Evolutionary conservation across 495 filamentous ascomycete species (phyloP).

Genomic region (Neurospora sp.): DNA sequence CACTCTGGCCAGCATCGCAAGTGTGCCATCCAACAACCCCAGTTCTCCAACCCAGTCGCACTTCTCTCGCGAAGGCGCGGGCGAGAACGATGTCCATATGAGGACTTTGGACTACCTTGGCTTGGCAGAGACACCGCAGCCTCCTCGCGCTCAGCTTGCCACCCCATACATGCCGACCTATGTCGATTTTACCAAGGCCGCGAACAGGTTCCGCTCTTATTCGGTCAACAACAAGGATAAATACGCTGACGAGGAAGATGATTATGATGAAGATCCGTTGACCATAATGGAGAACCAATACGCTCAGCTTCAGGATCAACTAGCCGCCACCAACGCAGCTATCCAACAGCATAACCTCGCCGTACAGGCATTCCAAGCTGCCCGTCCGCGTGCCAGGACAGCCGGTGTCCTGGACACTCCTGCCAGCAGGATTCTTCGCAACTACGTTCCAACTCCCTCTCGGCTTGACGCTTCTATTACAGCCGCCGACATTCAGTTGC

Average conservation of each 20-base stretch:
- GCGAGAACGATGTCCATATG: slow-evolving; percentile 74
- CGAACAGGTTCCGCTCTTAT: slow-evolving; percentile 88
- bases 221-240: slow-evolving; percentile 98
- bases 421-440: slow-evolving; percentile 57
- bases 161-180: slow-evolving; percentile 73
- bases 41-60: slow-evolving; percentile 82
- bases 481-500: slow-evolving; percentile 62
- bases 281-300: slow-evolving; percentile 59
- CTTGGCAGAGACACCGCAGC: slow-evolving; percentile 87
- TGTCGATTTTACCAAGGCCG: slow-evolving; percentile 60
- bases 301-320: slow-evolving; percentile 44
- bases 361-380: slow-evolving; percentile 84
- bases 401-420: slow-evolving; percentile 86
- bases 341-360: slow-evolving; percentile 90
- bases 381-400: slow-evolving; percentile 70
- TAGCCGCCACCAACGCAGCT: slow-evolving; percentile 76
- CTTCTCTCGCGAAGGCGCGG: slow-evolving; percentile 78
- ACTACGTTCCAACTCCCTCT: slow-evolving; percentile 73
- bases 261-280: slow-evolving; percentile 63
- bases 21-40: slow-evolving; percentile 64
- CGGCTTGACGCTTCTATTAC: slow-evolving; percentile 77
- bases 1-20: slow-evolving; percentile 74
- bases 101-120: slow-evolving; percentile 94
- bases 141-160: slow-evolving; percentile 58
- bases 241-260: slow-evolving; percentile 88